Base-by-base conservation (phyloP, 2,329 filamentous ascomycete genomes). In the Fusarium ambrosium region DNA sequence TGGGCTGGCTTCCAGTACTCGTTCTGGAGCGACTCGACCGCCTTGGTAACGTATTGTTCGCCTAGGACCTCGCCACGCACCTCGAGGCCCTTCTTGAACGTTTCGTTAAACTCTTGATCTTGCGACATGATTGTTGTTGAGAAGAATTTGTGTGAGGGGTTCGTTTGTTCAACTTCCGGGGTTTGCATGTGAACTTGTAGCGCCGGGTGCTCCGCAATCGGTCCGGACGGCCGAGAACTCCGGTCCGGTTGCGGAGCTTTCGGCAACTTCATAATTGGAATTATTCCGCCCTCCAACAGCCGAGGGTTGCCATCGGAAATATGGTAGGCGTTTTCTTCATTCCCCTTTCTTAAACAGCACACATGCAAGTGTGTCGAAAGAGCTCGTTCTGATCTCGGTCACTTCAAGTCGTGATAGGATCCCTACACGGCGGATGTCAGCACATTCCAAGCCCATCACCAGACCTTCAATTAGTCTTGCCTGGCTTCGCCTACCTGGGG, bases 1-100 rank as follows among this genome's bases (percentile, higher is more conserved):
- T 76, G 73, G 0, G 68, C 72, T 4, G 73, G 73, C 7, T 62
- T 72, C 65, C 73, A 75, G 48, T 75, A 76, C 37, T 76, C 73
- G 7, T 76, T 68, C 3, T 76, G 45, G 55, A 27, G 66, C 36
- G 43, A 43, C 22, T 43, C 68, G 43, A 69, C 13, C n/a, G 73
- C 73, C 43, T 72, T 75, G 45, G 63, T 65, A 43, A 76, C 73
- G 36, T 76, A 76, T 66, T 76, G 48, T 8, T 76, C 72, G 11
- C 72, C 73, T 1, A 76, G 70, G 10, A 74, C 69, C 18, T 76
- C 69, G 2, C 71, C 66, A 1, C 73, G 64, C 18, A 69, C 62
- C 4, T 45, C 56, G 8, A 72, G 65, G 48, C 69, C 70, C 9
- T 37, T 62, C 27, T 65, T 69, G 32, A 69, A 72, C 4, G 62